A percentile compares a stretch with the other conserved stretches of the same genome.
These are phyloP conservation scores for Aspergillus awamori DNA, from an alignment of 2,329 filamentous ascomycete genomes.

Conservation along the genomic window DNA sequence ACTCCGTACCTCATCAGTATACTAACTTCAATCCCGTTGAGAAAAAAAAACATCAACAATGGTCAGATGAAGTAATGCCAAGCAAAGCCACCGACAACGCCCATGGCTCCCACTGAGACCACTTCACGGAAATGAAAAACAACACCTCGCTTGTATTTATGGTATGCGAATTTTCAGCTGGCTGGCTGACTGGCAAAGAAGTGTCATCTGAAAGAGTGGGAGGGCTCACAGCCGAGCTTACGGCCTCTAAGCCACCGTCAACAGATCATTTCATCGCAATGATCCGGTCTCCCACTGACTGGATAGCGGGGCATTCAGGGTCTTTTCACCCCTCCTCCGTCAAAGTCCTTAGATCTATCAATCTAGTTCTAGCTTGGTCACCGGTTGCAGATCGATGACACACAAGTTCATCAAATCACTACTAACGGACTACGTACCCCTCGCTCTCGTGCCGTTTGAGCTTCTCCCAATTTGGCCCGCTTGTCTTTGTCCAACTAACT, in stretches of 20 bases:
- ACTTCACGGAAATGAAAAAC: not conserved
- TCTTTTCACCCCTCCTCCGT: not conserved
- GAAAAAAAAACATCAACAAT: not conserved
- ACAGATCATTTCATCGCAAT: not conserved
- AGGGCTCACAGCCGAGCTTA: not conserved
- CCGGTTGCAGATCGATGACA: conserved; percentile 1
- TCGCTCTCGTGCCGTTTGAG: not conserved
- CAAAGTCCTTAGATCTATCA: too few species aligned
- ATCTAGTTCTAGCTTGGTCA: not conserved
- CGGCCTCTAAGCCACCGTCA: not conserved
- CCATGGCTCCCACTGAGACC: not conserved
- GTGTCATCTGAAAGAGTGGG: not conserved
- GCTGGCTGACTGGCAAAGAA: not conserved
- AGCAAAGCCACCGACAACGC: not conserved
- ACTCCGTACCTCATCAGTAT: too few species aligned
- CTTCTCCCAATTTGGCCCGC: not conserved
- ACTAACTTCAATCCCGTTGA: not conserved
- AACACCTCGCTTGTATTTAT: not conserved
- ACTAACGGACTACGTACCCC: too few species aligned
- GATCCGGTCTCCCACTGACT: not conserved
- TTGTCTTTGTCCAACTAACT: not conserved
- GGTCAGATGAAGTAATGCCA: not conserved
- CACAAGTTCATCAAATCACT: not conserved
- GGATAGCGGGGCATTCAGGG: conserved; percentile 8
- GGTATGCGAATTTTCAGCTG: not conserved